These are phyloP conservation scores for Naegleria lovaniensis DNA, from an alignment of 208 protist genomes.

Conservation along the genomic window DNA sequence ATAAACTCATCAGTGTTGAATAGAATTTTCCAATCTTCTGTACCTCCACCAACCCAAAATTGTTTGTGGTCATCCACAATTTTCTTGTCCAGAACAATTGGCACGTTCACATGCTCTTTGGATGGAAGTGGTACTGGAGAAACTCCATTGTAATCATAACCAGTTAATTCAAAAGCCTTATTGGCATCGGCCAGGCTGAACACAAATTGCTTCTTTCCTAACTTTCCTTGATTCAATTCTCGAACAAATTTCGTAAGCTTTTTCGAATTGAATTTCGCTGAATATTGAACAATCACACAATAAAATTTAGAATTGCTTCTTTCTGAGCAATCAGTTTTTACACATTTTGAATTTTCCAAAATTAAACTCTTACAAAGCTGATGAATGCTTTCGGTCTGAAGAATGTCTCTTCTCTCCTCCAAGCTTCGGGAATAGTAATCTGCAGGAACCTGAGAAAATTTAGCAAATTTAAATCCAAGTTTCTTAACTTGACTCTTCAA, in stretches of 20 bases:
- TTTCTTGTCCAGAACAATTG: background rate
- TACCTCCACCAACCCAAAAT: conserved; percentile 11
- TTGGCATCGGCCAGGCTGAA: background rate
- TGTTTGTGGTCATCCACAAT: background rate
- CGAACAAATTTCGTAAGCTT: conserved; percentile 1
- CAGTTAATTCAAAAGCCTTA: background rate
- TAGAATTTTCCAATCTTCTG: background rate
- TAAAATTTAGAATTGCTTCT: conserved; percentile 33
- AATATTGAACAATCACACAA: conserved; percentile 15
- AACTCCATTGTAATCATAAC: conserved; percentile 1
- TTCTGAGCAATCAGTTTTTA: conserved; percentile 53
- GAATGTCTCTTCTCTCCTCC: conserved; percentile 66
- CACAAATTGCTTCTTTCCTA: conserved; percentile 1
- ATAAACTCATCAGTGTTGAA: conserved; percentile 7
- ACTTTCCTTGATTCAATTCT: conserved; percentile 5
- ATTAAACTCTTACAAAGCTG: conserved; percentile 83
- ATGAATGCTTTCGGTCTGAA: conserved; percentile 60
- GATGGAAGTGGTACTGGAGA: background rate
- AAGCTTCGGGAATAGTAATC: conserved; percentile 73
- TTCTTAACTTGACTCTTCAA: background rate
- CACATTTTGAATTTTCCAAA: conserved; percentile 80
- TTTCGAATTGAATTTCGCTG: background rate
- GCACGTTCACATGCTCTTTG: background rate
- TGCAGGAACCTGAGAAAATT: conserved; percentile 70
- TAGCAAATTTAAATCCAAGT: conserved; percentile 26